Base-by-base conservation (phyloP, 1,284 basidiomycete genomes). In the Pterulicium gracile region DNA sequence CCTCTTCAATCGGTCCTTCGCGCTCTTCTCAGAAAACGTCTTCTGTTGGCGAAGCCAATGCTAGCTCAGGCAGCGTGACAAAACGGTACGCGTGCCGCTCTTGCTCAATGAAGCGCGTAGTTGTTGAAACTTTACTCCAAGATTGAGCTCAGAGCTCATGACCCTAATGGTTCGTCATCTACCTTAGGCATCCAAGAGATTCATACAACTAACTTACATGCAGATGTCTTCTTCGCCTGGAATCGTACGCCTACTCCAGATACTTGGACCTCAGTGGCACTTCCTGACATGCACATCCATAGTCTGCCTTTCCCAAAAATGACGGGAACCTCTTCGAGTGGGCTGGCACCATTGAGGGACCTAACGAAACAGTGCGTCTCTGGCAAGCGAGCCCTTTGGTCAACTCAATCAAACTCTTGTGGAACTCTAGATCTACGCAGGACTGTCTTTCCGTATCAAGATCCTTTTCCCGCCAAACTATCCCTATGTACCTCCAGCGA, bases 151-250 rank as follows among this genome's bases (percentile, higher is more conserved):
- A 58, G 86, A 89, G 64, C 74, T 89, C 15, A 89, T 89, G 87
- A 81, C 80, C 24, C 68, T 89, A 44, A 88, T 89, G 86, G 86
- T 86, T 52, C 54, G 80, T 59, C 19, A 21, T n/a, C n/a, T n/a
- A n/a, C n/a, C n/a, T n/a, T n/a, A n/a, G n/a, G n/a, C n/a, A n/a
- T n/a, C n/a, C n/a, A n/a, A n/a, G n/a, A n/a, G n/a, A n/a, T n/a
- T n/a, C n/a, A n/a, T n/a, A n/a, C n/a, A n/a, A n/a, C n/a, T n/a
- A n/a, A n/a, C n/a, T n/a, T n/a, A n/a, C 36, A 24, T 15, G 42
- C 50, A 89, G 86, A 88, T 89, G 87, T 85, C 86, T 47, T 77
- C 82, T 42, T 86, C 85, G 10, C 82, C 86, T 48, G 86, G 86
- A 50, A 88, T 88, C 56, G 86, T 89, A 50, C 58, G 77, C 67